These are phyloP conservation scores for Yamadazyma conglobata DNA, from an alignment of 1,139 yeast species.

Conservation along the genomic window DNA sequence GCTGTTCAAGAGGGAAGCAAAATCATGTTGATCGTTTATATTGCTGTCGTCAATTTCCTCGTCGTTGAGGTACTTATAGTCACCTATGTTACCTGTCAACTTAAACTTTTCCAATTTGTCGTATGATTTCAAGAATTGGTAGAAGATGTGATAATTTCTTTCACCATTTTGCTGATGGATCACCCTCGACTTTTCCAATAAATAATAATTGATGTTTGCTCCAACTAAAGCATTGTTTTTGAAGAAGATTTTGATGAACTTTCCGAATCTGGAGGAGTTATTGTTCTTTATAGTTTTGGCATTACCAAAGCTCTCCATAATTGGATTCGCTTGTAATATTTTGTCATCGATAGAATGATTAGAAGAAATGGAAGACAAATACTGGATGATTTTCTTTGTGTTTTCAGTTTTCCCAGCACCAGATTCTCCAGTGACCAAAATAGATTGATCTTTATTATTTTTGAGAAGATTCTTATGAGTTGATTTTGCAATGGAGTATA, in stretches of 20 bases:
- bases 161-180: constrained; percentile 74
- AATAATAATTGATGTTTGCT: constrained; percentile 91
- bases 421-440: constrained; percentile 94
- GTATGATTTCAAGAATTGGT: constrained; percentile 77
- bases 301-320: constrained; percentile 94
- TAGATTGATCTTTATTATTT: constrained; percentile 77
- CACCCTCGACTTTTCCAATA: constrained; percentile 91
- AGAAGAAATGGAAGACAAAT: constrained; percentile 64
- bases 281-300: constrained; percentile 94
- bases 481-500: constrained; percentile 85
- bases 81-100: constrained; percentile 41
- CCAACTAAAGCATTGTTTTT: constrained; percentile 63
- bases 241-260: constrained; percentile 86
- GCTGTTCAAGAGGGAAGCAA: constrained; percentile 56
- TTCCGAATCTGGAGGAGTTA: constrained; percentile 96
- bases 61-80: constrained; percentile 57
- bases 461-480: constrained; percentile 76
- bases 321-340: constrained; percentile 91
- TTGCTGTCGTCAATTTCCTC: constrained; percentile 38
- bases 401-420: constrained; percentile 99
- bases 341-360: constrained; percentile 64
- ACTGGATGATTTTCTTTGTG: constrained; percentile 93
- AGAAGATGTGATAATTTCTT: constrained; percentile 90
- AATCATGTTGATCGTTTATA: constrained; percentile 73
- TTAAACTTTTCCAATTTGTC: constrained; percentile 48